These are phyloP conservation scores for Pythium diclinum DNA, from an alignment of 352 stramenopile genomes.

Conservation along the genomic window DNA sequence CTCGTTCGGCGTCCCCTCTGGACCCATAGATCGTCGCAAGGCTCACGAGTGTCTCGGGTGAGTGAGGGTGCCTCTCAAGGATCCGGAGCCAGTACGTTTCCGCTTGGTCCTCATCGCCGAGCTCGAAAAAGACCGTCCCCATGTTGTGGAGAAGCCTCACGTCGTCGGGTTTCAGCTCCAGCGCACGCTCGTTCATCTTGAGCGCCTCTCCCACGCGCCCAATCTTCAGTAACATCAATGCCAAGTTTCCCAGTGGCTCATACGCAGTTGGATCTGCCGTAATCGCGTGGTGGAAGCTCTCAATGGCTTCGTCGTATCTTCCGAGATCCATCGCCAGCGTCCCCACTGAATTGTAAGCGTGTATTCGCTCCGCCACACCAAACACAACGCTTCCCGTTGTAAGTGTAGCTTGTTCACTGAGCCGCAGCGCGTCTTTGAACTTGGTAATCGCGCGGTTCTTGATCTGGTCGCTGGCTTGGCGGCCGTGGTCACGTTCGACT, in stretches of 20 bases:
- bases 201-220: conserved; percentile 18
- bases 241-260: conserved; percentile 29
- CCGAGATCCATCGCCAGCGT: conserved; percentile 18
- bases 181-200: conserved; percentile 12
- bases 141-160: conserved; percentile 31
- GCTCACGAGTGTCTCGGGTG: conserved; percentile 17
- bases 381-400: neutral
- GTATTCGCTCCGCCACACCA: conserved; percentile 7
- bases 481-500: neutral
- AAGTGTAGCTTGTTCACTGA: neutral
- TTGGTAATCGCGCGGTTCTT: conserved; percentile 8
- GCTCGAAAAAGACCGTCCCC: conserved; percentile 18
- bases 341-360: conserved; percentile 34
- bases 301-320: conserved; percentile 1
- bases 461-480: neutral
- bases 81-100: conserved; percentile 19
- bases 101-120: conserved; percentile 8
- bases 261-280: conserved; percentile 8
- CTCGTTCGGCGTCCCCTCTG: conserved; percentile 14
- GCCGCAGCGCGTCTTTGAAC: conserved; percentile 9
- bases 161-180: conserved; percentile 21
- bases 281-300: conserved; percentile 21
- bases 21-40: conserved; percentile 23
- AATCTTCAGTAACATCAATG: conserved; percentile 12
- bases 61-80: conserved; percentile 6